Conservation (phyloP, 2,329 filamentous ascomycete genomes). For the Colletotrichum sp. region DNA sequence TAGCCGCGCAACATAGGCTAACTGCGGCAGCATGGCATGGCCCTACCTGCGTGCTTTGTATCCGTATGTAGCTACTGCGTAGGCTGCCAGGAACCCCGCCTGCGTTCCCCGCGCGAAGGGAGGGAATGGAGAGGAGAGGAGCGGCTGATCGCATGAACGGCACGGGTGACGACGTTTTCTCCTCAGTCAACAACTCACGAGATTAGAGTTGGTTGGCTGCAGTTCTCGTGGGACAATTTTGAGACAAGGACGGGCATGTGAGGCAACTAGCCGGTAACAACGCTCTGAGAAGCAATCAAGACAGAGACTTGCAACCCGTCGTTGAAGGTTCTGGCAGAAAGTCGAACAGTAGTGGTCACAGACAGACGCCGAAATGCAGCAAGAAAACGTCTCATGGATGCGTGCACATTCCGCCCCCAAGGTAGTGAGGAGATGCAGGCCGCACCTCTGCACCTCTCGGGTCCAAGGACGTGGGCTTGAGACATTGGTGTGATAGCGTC, state of each 20-base stretch:
- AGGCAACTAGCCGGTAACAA: neutral
- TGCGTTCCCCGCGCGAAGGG: neutral
- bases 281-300: neutral
- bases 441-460: neutral
- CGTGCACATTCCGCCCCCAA: neutral
- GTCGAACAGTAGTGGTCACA: neutral
- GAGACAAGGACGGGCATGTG: neutral
- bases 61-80: neutral
- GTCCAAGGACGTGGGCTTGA: conserved; percentile 4
- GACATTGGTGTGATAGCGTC: conserved; percentile 18
- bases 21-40: neutral
- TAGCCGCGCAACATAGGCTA: neutral
- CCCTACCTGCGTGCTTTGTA: neutral
- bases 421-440: neutral
- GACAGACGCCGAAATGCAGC: neutral
- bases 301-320: neutral
- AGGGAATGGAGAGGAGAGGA: neutral
- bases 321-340: neutral
- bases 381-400: conserved; percentile 2
- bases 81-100: neutral
- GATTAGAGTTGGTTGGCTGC: neutral
- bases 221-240: neutral
- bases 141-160: conserved; percentile 3
- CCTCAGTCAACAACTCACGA: neutral
- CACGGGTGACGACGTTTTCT: conserved; percentile 4